Base-by-base conservation (phyloP, 805 yeast genomes). In the Kazachstania taianensis region DNA sequence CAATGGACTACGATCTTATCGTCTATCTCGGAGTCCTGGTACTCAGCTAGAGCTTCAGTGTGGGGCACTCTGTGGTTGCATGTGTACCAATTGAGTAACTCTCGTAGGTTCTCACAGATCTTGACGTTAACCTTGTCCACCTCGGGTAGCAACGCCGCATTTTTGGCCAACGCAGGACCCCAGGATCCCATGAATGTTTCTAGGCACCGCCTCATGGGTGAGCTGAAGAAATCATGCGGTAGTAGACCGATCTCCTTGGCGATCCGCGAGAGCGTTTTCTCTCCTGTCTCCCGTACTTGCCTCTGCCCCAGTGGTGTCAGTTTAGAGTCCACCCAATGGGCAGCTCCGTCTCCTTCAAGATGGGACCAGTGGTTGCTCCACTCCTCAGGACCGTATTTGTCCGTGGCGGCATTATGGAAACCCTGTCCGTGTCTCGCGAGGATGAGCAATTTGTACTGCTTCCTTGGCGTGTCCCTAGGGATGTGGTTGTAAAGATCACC, bases 351-450 rank as follows among this genome's bases (percentile, higher is more conserved):
- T 1, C 77, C 76, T 4, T 63, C 57, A 28, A 66, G 39, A n/a
- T 57, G 55, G 7, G 73, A 63, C 76, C 77, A 76, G 39, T 75
- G 65, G 0, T 49, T 44, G 44, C 72, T 55, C 85, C 84, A 78
- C 10, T 55, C 70, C 2, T 66, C 65, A 14, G 62, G 37, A 7
- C 83, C 83, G 46, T 74, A 75, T 40, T 69, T 65, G 16, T 56
- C 59, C 12, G 75, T 72, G 3, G 72, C 68, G 31, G 63, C 61
- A 46, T 78, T 78, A 43, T 78, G 85, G 50, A 57, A 70, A 0
- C 84, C 84, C 52, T 78, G 81, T 5, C 84, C 84, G 45, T 78
- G 85, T 50, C 85, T 65, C 63, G 51, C 54, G 5, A 51, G 32
- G 1, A 46, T 28, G 7, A 46, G 13, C 31, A 52, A 32, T 33